Base-by-base conservation (phyloP, 257 asterid species). In the Solanum raphanifolium region DNA sequence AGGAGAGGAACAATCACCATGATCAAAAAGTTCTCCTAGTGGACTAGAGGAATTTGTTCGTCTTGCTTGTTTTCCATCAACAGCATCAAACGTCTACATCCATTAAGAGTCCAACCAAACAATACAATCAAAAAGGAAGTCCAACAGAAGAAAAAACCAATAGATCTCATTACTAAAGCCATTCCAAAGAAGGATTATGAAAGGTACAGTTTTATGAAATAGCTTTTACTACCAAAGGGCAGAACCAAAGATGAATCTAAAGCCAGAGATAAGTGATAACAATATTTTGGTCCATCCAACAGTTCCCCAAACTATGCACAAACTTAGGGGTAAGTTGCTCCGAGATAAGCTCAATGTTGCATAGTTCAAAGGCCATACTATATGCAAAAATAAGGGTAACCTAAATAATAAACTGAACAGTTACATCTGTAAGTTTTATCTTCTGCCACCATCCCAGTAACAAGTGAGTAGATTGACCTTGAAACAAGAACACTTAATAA, bases 21-120 rank as follows among this genome's bases (percentile, higher is more conserved):
- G 99, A 90, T 96, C 99, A 89, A 96, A 96, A 88, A 96, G 98
- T 88, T 96, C 99, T 75, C 99, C 99, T 87, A 96, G 88, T 79
- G 99, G 99, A 88, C 99, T 95, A 79, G 98, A 95, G 83, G 99
- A 95, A 94, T 93, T 96, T 72, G 99, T 96, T 90, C 99, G 89
- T 88, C 99, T 93, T 39, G 99, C 99, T 96, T 96, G 99, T 91
- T 96, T 96, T 65, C 99, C 99, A 88, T 96, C 99, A 87, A 96
- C 98, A 84, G 98, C 99, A 94, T 96, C 99, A 91, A 96, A 96
- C 20, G 99, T 96, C 99, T 96, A 62, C 60, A 84, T 83, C 76
- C 58, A 90, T 83, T 84, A 36, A 66, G 62, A 36, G 88, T 90
- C 87, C 89, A 88, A 81, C 36, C 62, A 65, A 75, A 62, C 88